A percentile compares a stretch with the other conserved stretches of the same genome.
Evolutionary conservation across 495 filamentous ascomycete genomes (phyloP).

Genomic region (Trichocladium uniseriatum): DNA sequence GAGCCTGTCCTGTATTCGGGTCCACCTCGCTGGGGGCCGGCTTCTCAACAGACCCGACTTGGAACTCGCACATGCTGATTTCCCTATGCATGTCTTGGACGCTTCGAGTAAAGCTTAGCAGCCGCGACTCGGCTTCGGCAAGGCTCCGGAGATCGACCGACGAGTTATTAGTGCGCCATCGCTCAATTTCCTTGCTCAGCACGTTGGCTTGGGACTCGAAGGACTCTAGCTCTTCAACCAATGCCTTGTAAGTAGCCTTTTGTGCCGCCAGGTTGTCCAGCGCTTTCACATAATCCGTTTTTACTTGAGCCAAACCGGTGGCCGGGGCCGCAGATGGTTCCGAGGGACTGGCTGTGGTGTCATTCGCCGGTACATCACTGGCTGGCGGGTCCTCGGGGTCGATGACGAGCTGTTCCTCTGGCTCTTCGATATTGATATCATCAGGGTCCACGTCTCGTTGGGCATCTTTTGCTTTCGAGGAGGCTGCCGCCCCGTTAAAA

Average conservation of each 20-base stretch:
- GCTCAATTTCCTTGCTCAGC: slow-evolving; percentile 14
- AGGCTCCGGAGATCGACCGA: neutral
- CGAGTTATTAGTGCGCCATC: slow-evolving; percentile 7
- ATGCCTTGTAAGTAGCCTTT: slow-evolving; percentile 14
- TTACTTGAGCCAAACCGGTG: neutral
- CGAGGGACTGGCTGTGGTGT: neutral
- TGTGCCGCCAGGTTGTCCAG: slow-evolving; percentile 11
- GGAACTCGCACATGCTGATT: slow-evolving; percentile 12
- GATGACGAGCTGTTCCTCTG: slow-evolving; percentile 28
- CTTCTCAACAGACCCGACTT: slow-evolving; percentile 18
- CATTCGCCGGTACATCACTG: slow-evolving; percentile 3
- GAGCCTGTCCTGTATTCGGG: slow-evolving; percentile 9
- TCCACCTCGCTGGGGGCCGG: neutral
- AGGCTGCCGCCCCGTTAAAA: slow-evolving; percentile 6
- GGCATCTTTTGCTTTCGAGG: slow-evolving; percentile 14
- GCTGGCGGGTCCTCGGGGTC: slow-evolving; percentile 19
- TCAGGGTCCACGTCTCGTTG: slow-evolving; percentile 32
- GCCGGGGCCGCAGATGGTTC: slow-evolving; percentile 4
- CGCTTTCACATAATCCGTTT: neutral
- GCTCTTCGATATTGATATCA: slow-evolving; percentile 40
- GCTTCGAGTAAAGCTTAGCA: slow-evolving; percentile 6
- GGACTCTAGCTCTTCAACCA: slow-evolving; percentile 17
- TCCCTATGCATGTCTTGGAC: slow-evolving; percentile 18
- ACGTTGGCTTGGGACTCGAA: slow-evolving; percentile 14
- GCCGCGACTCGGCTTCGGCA: slow-evolving; percentile 12